These are phyloP conservation scores for Schizophyllum commune DNA, from an alignment of 1,284 basidiomycete genomes.

Conservation along the genomic window DNA sequence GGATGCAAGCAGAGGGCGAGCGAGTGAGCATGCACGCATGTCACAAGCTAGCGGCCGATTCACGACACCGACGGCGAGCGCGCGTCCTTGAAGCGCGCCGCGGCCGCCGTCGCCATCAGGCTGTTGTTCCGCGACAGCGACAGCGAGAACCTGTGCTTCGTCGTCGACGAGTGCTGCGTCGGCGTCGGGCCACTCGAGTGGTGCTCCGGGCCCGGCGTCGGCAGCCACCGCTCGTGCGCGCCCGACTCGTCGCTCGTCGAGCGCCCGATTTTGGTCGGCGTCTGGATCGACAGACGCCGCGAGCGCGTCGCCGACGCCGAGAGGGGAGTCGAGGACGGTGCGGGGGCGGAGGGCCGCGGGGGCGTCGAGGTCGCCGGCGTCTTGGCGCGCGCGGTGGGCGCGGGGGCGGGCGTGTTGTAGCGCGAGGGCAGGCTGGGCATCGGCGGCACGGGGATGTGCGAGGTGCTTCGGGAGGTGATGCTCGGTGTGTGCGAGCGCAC, in stretches of 20 bases:
- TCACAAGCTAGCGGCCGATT: no score
- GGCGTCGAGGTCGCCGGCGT: constrained; percentile 18
- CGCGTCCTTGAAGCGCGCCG: constrained; percentile 36
- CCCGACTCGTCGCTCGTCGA: constrained; percentile 4
- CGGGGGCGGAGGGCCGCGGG: constrained; percentile 23
- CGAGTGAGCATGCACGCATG: no score
- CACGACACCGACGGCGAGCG: constrained; percentile 20
- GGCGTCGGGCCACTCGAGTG: constrained; percentile 16
- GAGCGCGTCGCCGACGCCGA: constrained; percentile 21
- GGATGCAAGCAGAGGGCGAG: no score
- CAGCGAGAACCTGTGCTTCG: constrained; percentile 28
- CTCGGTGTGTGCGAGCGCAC: constrained; percentile 23
- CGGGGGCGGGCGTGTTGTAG: constrained; percentile 28
- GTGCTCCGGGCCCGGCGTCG: constrained; percentile 13
- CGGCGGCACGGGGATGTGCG: constrained; percentile 18
- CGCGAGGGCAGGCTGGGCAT: constrained; percentile 21
- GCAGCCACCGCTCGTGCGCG: constrained; percentile 2
- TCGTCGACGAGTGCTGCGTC: constrained; percentile 23
- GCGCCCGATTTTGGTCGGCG: not conserved
- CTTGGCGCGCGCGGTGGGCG: constrained; percentile 15
- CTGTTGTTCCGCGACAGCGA: constrained; percentile 21
- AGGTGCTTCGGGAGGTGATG: constrained; percentile 10
- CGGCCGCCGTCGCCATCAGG: constrained; percentile 34
- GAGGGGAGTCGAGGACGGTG: constrained; percentile 25
- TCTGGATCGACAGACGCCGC: constrained; percentile 19